A percentile compares a stretch with the other conserved stretches of the same genome.
Evolutionary conservation across 495 filamentous ascomycete genomes (phyloP).

Genomic region (Acidiella bohemica): DNA sequence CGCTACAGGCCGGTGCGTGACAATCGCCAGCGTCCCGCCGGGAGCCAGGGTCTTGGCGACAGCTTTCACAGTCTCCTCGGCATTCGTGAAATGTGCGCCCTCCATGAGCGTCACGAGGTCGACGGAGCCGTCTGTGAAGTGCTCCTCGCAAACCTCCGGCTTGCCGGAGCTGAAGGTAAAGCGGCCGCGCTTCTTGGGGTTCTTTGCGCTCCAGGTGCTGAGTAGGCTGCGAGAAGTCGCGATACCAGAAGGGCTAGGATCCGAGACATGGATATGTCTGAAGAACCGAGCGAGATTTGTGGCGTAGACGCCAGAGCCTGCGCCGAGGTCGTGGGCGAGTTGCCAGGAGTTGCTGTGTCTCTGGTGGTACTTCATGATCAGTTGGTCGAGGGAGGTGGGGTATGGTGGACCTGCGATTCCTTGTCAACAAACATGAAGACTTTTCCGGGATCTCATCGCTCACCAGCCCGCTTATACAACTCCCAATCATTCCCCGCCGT

Average conservation of each 20-base stretch:
- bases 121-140: constrained; percentile 7
- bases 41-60: constrained; percentile 4
- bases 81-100: constrained; percentile 13
- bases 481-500: constrained; percentile 7
- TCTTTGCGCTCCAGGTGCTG: constrained; percentile 3
- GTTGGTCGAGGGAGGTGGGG: constrained; percentile 11
- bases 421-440: too few species aligned
- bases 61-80: constrained; percentile 9
- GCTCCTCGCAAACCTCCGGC: constrained; percentile 8
- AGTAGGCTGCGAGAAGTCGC: constrained; percentile 7
- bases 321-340: constrained; percentile 15
- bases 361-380: constrained; percentile 17
- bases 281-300: constrained; percentile 13
- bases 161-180: constrained; percentile 13
- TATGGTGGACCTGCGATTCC: constrained; percentile 15
- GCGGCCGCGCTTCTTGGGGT: constrained; percentile 14
- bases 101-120: constrained; percentile 13
- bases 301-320: constrained; percentile 14
- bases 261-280: constrained; percentile 15
- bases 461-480: constrained; percentile 17
- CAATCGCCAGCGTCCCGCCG: constrained; percentile 13
- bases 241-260: constrained; percentile 4
- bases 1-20: constrained; percentile 12
- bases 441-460: too few species aligned
- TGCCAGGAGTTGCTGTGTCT: constrained; percentile 17